Evolutionary conservation across 805 yeast genomes (phyloP).

Genomic region (Pichia gijzeniarum): DNA sequence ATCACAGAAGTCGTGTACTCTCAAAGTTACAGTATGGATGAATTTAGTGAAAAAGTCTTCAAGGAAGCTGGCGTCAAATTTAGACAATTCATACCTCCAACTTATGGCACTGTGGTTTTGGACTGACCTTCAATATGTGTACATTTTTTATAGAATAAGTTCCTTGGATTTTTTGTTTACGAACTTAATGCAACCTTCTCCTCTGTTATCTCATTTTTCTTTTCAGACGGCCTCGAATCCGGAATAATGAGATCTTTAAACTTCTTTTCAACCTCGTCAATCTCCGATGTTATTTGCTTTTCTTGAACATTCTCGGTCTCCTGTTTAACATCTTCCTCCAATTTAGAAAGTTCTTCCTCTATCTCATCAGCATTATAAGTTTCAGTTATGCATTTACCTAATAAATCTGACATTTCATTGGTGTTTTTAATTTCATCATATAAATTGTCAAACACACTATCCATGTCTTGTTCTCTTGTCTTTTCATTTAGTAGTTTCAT

Average conservation of each 20-base stretch:
- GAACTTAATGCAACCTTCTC: neutral
- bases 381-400: constrained; percentile 10
- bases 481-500: constrained; percentile 22
- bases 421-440: constrained; percentile 16
- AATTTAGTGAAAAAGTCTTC: constrained; percentile 61
- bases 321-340: constrained; percentile 12
- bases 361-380: constrained; percentile 19
- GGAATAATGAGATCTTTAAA: constrained; percentile 12
- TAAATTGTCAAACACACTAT: constrained; percentile 18
- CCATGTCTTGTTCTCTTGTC: constrained; percentile 16
- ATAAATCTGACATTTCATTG: constrained; percentile 15
- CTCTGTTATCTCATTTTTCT: neutral
- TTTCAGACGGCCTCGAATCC: neutral
- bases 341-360: constrained; percentile 19
- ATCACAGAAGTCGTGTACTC: constrained; percentile 88
- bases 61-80: constrained; percentile 65
- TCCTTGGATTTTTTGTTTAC: neutral
- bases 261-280: constrained; percentile 9
- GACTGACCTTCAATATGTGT: constrained; percentile 1
- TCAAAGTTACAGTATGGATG: constrained; percentile 90
- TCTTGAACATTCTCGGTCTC: constrained; percentile 3
- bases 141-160: neutral
- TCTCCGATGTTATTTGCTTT: neutral
- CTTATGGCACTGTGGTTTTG: constrained; percentile 22
- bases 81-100: constrained; percentile 49